Conservation (phyloP, 495 filamentous ascomycete species). For the Stereocaulon alpinum region DNA sequence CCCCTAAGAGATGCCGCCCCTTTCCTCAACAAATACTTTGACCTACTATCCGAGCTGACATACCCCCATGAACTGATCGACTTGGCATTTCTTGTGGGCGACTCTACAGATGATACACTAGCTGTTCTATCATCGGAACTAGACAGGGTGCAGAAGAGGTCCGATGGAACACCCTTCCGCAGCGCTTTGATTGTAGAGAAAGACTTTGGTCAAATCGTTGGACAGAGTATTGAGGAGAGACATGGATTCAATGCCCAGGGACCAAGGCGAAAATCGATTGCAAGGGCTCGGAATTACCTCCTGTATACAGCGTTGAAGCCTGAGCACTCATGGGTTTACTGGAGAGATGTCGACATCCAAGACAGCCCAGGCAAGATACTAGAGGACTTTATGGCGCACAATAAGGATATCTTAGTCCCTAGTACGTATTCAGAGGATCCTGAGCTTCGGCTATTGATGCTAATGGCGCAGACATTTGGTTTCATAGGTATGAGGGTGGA, state of each 20-base stretch:
- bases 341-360: slow-evolving; percentile 93
- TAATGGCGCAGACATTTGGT: slow-evolving; percentile 73
- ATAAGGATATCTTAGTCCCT: slow-evolving; percentile 85
- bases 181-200: slow-evolving; percentile 79
- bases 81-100: slow-evolving; percentile 86
- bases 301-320: slow-evolving; percentile 75
- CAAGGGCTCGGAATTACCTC: slow-evolving; percentile 82
- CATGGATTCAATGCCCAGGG: slow-evolving; percentile 84
- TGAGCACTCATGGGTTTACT: slow-evolving; percentile 97
- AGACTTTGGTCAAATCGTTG: slow-evolving; percentile 63
- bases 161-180: slow-evolving; percentile 68
- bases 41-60: slow-evolving; percentile 77
- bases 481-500: slow-evolving; percentile 79
- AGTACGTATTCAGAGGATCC: slow-evolving; percentile 49
- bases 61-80: slow-evolving; percentile 96
- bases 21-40: slow-evolving; percentile 81
- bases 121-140: slow-evolving; percentile 71
- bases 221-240: slow-evolving; percentile 68
- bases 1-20: slow-evolving; percentile 81
- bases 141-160: slow-evolving; percentile 74
- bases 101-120: slow-evolving; percentile 81
- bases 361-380: slow-evolving; percentile 81
- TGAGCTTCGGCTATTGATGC: not conserved
- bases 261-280: slow-evolving; percentile 83
- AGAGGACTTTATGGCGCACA: slow-evolving; percentile 90